A percentile compares a stretch with the other conserved stretches of the same genome.
Evolutionary conservation across 352 stramenopile genomes (phyloP).

Genomic region (Pythium sukuiense): DNA sequence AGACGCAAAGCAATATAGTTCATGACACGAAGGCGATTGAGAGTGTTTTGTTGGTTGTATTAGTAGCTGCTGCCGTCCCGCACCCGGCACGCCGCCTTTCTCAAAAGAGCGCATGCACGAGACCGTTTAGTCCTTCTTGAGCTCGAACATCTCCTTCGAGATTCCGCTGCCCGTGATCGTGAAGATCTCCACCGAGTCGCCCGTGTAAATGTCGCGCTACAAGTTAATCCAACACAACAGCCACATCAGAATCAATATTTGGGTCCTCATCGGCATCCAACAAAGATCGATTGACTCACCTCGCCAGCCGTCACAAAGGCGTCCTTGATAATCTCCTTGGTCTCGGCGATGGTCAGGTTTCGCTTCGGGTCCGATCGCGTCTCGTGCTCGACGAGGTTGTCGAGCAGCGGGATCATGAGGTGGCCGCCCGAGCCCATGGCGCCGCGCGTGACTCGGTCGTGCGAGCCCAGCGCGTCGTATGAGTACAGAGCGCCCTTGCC

Average conservation of each 20-base stretch:
- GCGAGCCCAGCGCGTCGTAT: slow-evolving; percentile 97
- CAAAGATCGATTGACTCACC: slow-evolving; percentile 29
- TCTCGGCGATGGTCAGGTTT: slow-evolving; percentile 86
- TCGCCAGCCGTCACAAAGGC: slow-evolving; percentile 98
- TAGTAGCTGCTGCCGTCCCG: slow-evolving; percentile 1
- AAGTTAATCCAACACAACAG: background rate
- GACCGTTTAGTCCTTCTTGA: slow-evolving; percentile 94
- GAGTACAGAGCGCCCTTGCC: slow-evolving; percentile 97
- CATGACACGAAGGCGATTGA: background rate
- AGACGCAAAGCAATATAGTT: background rate
- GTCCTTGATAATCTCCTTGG: slow-evolving; percentile 99
- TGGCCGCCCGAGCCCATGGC: slow-evolving; percentile 92
- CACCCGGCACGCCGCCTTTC: background rate
- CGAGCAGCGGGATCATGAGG: slow-evolving; percentile 98
- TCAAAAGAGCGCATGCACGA: background rate
- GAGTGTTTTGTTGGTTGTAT: background rate
- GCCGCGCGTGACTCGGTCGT: slow-evolving; percentile 74
- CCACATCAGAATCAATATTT: background rate
- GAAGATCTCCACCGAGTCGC: slow-evolving; percentile 97
- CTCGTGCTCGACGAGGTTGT: slow-evolving; percentile 95
- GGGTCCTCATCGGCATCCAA: background rate
- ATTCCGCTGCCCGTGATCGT: slow-evolving; percentile 95
- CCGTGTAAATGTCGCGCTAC: slow-evolving; percentile 98
- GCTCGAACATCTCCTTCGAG: slow-evolving; percentile 88
- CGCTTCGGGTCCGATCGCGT: slow-evolving; percentile 92